Percentiles rank a stretch among this genome's conserved stretches.
Conservation (phyloP, 257 asterid species). For the Petrea volubilis region DNA sequence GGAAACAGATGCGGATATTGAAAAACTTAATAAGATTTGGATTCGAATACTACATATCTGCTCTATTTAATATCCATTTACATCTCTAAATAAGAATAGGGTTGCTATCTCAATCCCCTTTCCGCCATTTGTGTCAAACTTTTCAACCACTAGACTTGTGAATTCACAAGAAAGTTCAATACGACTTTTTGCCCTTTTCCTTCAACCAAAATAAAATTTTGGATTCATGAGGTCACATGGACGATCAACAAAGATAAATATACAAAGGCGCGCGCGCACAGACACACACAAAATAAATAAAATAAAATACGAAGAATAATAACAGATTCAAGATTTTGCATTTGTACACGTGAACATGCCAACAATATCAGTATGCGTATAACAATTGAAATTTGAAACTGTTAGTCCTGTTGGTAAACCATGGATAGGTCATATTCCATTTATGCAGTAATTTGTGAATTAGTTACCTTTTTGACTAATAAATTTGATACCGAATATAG, state of each 20-base stretch:
- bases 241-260: background rate
- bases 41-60: no score
- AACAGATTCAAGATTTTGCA: no score
- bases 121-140: background rate
- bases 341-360: no score
- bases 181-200: background rate
- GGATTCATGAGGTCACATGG: slow-evolving; percentile 17
- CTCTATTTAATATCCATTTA: no score
- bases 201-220: background rate
- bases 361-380: background rate
- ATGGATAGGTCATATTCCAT: no score
- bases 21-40: no score
- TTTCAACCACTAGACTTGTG: slow-evolving; percentile 37
- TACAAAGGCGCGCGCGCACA: background rate
- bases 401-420: background rate
- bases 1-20: no score
- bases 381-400: background rate
- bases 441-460: no score
- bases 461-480: no score
- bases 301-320: background rate
- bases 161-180: slow-evolving; percentile 29
- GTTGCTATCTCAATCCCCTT: slow-evolving; percentile 1
- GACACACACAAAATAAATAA: background rate
- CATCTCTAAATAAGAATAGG: no score
- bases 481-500: no score